phyloP scores from a whole-genome alignment of 2,329 filamentous ascomycete species.

The Tolypocladium cylindrosporum region DNA sequence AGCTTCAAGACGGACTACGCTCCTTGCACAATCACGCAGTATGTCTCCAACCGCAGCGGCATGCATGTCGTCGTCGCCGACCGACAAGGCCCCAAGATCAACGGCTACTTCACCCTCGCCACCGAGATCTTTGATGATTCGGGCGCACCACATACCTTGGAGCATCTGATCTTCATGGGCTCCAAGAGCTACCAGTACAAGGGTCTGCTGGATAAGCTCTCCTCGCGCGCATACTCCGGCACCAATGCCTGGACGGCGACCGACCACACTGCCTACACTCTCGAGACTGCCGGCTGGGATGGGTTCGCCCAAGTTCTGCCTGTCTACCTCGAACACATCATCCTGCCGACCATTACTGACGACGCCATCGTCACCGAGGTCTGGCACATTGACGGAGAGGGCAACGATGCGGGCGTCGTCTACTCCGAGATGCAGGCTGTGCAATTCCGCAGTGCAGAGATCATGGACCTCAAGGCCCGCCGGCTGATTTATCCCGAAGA shows the following conservation, averaged over 20 bases:
- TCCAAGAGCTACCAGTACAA: conserved; percentile 93
- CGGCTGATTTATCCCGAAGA: conserved; percentile 79
- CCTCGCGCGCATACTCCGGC: conserved; percentile 81
- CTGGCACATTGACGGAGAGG: conserved; percentile 86
- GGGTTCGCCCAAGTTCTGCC: conserved; percentile 92
- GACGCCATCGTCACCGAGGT: conserved; percentile 92
- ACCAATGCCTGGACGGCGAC: conserved; percentile 98
- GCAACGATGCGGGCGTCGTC: conserved; percentile 91
- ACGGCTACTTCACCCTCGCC: conserved; percentile 88
- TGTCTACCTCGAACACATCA: conserved; percentile 88
- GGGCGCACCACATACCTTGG: conserved; percentile 79
- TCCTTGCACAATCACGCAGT: conserved; percentile 79
- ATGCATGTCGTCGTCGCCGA: conserved; percentile 92
- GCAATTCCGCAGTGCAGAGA: conserved; percentile 71
- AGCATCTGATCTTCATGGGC: conserved; percentile 79
- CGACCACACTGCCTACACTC: conserved; percentile 91
- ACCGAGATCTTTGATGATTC: conserved; percentile 98
- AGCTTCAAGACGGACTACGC: conserved; percentile 86
- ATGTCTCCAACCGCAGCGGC: conserved; percentile 89
- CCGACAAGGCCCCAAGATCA: conserved; percentile 86
- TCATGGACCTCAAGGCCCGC: conserved; percentile 78
- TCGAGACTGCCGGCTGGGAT: conserved; percentile 94
- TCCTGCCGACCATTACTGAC: conserved; percentile 86
- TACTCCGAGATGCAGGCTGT: conserved; percentile 99
- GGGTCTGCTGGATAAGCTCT: conserved; percentile 86